A percentile compares a stretch with the other conserved stretches of the same genome.
Conservation (phyloP, 2,329 filamentous ascomycete species). For the Aspergillus texensis region DNA sequence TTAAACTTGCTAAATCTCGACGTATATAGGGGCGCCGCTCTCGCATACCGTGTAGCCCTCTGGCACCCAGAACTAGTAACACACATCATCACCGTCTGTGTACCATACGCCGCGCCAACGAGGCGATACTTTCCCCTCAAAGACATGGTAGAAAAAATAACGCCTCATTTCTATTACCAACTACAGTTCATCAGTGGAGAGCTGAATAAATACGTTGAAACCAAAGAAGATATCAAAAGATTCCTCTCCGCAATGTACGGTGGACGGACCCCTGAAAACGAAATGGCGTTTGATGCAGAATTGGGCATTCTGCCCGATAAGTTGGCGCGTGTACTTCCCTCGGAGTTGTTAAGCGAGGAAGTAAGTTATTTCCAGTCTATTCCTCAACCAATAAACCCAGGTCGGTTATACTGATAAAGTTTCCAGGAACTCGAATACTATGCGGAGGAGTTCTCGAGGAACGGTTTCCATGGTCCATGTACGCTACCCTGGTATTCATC, state of each 20-base stretch:
- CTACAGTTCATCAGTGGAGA: constrained; percentile 73
- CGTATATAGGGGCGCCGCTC: constrained; percentile 65
- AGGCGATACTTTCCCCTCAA: constrained; percentile 60
- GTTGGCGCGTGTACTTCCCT: constrained; percentile 59
- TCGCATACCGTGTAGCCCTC: constrained; percentile 74
- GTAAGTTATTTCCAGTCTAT: constrained; percentile 37
- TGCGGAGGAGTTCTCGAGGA: constrained; percentile 67
- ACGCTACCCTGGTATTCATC: constrained; percentile 29
- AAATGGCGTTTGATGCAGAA: constrained; percentile 60
- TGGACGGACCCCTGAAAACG: constrained; percentile 59
- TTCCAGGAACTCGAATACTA: constrained; percentile 73
- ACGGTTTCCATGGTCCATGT: constrained; percentile 75
- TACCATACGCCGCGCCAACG: constrained; percentile 66
- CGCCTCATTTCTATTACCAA: constrained; percentile 82
- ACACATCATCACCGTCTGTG: constrained; percentile 79
- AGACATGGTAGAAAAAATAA: constrained; percentile 56
- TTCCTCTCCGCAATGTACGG: constrained; percentile 75
- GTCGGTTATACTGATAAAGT: constrained; percentile 9
- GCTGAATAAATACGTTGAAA: constrained; percentile 61
- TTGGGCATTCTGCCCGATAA: constrained; percentile 67
- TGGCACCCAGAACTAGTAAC: constrained; percentile 73
- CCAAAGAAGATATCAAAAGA: constrained; percentile 64
- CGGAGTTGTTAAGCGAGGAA: constrained; percentile 64
- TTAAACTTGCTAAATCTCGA: not conserved
- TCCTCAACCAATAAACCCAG: not conserved